phyloP scores from a whole-genome alignment of 768 basidiomycete species.

The Jaapia argillacea region DNA sequence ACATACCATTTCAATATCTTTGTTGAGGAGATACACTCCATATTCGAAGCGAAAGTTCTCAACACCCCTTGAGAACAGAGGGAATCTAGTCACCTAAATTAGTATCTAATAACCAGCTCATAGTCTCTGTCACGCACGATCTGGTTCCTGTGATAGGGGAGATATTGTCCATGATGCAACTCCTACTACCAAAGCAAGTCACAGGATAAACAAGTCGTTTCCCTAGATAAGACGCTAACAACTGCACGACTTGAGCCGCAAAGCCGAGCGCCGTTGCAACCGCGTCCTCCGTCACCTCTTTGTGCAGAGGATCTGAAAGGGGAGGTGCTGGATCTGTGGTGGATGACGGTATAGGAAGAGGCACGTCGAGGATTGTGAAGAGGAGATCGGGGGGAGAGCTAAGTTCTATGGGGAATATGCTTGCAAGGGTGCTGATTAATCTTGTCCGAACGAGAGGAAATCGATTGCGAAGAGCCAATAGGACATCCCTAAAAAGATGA shows the following conservation, averaged over 20 bases:
- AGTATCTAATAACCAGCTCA: constrained; percentile 3
- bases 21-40: constrained; percentile 93
- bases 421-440: constrained; percentile 60
- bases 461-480: constrained; percentile 34
- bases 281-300: constrained; percentile 72
- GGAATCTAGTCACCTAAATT: constrained; percentile 56
- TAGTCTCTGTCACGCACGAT: constrained; percentile 46
- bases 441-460: constrained; percentile 48
- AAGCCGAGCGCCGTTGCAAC: constrained; percentile 89
- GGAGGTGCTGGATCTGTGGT: constrained; percentile 80
- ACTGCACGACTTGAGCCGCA: constrained; percentile 77
- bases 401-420: constrained; percentile 86
- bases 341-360: constrained; percentile 80
- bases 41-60: constrained; percentile 98
- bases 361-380: constrained; percentile 77
- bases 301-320: constrained; percentile 49
- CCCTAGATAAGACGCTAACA: constrained; percentile 71
- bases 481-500: constrained; percentile 31
- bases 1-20: constrained; percentile 92
- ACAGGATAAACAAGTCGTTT: constrained; percentile 80
- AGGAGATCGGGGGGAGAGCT: constrained; percentile 77
- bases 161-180: constrained; percentile 85
- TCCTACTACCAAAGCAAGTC: constrained; percentile 83
- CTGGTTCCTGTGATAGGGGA: constrained; percentile 93
- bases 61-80: constrained; percentile 88